These are phyloP conservation scores for Eruca vesicaria DNA, from an alignment of 441 rosid species.

Conservation along the genomic window DNA sequence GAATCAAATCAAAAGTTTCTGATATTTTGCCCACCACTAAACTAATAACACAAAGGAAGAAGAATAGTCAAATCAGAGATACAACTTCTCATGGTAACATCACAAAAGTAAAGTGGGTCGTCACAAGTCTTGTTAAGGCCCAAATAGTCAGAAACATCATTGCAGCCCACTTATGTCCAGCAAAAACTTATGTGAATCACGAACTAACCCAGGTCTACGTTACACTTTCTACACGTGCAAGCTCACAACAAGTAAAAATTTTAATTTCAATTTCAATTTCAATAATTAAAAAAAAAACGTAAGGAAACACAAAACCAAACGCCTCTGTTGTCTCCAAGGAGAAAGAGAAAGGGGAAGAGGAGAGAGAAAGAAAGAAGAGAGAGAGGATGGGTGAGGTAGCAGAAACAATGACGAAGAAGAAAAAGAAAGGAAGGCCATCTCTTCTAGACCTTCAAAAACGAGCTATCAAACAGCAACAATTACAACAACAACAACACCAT, in stretches of 20 bases:
- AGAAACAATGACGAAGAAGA: slow-evolving; percentile 64
- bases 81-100: neutral
- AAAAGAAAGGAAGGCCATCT: slow-evolving; percentile 91
- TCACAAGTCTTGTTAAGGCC: neutral
- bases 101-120: neutral
- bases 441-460: slow-evolving; percentile 86
- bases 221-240: slow-evolving; percentile 28
- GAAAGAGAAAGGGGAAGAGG: neutral
- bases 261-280: neutral
- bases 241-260: slow-evolving; percentile 29
- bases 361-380: neutral
- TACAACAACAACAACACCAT: slow-evolving; percentile 35
- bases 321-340: slow-evolving; percentile 33
- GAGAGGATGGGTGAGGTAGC: slow-evolving; percentile 50
- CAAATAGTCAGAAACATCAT: neutral
- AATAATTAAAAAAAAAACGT: slow-evolving; percentile 2
- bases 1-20: no score
- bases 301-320: slow-evolving; percentile 29
- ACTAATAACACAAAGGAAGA: neutral
- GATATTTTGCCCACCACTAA: no score
- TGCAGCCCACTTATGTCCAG: neutral
- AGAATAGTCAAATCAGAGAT: neutral
- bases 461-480: slow-evolving; percentile 67
- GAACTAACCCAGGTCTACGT: neutral
- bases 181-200: neutral